Evolutionary conservation across 2,329 filamentous ascomycete species (phyloP).

Genomic region (Aureobasidium vineae): DNA sequence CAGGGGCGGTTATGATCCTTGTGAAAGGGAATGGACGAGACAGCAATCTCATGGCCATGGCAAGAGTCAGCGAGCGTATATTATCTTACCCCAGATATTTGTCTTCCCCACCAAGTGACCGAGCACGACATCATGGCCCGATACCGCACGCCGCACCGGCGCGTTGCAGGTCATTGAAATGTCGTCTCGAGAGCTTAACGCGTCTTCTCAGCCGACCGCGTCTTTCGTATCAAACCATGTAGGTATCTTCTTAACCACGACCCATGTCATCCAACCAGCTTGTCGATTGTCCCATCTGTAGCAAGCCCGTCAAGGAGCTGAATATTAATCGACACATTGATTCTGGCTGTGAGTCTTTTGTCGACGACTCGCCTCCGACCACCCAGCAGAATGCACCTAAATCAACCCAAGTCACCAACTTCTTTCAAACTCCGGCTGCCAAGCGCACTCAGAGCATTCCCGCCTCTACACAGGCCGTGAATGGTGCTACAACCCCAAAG

Average conservation of each 20-base stretch:
- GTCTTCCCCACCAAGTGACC: neutral
- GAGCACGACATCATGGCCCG: conserved; percentile 23
- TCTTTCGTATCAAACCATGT: neutral
- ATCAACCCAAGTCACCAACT: conserved; percentile 48
- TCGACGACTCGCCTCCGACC: conserved; percentile 54
- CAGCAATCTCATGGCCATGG: conserved; percentile 8
- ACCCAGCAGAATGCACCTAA: conserved; percentile 43
- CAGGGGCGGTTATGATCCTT: neutral
- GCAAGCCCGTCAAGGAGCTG: conserved; percentile 65
- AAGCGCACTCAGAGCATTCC: conserved; percentile 36
- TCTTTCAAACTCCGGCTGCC: conserved; percentile 56
- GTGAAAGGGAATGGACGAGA: neutral
- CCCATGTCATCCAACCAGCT: conserved; percentile 34
- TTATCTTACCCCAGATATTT: conserved; percentile 19
- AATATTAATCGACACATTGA: conserved; percentile 92
- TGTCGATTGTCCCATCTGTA: conserved; percentile 81
- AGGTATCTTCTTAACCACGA: neutral
- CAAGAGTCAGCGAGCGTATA: conserved; percentile 6
- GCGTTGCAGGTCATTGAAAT: neutral
- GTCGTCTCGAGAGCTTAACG: conserved; percentile 9
- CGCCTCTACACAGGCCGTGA: conserved; percentile 28
- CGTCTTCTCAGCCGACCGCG: neutral
- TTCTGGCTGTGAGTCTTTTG: conserved; percentile 68
- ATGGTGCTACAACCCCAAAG: conserved; percentile 20
- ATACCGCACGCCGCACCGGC: neutral